Conservation (phyloP, 257 asterid genomes). For the Echium plantagineum region DNA sequence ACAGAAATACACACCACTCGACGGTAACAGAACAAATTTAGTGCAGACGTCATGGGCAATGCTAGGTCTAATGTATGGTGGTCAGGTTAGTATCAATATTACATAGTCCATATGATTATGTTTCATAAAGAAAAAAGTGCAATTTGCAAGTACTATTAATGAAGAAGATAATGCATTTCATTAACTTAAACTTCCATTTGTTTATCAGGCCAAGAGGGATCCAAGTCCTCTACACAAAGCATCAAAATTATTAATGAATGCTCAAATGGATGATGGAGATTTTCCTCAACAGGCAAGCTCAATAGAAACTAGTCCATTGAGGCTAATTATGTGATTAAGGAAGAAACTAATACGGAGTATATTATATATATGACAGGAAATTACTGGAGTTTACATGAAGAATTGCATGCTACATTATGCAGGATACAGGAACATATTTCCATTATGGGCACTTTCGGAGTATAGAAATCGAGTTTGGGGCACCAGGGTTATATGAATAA, state of each 20-base stretch:
- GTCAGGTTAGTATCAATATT: slow-evolving; percentile 35
- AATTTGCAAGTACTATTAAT: no score
- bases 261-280: slow-evolving; percentile 69
- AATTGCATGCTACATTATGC: slow-evolving; percentile 75
- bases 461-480: slow-evolving; percentile 62
- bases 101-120: no score
- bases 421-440: slow-evolving; percentile 51
- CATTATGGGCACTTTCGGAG: slow-evolving; percentile 75
- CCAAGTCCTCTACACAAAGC: slow-evolving; percentile 63
- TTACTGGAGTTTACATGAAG: slow-evolving; percentile 67
- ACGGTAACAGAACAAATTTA: slow-evolving; percentile 61
- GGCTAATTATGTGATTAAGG: not conserved
- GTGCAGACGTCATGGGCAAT: slow-evolving; percentile 88
- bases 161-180: no score
- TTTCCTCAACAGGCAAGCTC: slow-evolving; percentile 66
- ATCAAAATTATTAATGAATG: slow-evolving; percentile 60
- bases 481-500: slow-evolving; percentile 23
- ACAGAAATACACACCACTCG: slow-evolving; percentile 68
- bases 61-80: slow-evolving; percentile 64
- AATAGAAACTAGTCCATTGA: not conserved
- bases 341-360: not conserved
- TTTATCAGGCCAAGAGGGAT: slow-evolving; percentile 50
- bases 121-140: no score
- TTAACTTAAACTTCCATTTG: no score
- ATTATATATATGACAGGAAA: slow-evolving; percentile 43